Evolutionary conservation across 2,329 filamentous ascomycete species (phyloP), one percentile per base, ranked within the genome.

Genomic region (Fusarium vanettenii): DNA sequence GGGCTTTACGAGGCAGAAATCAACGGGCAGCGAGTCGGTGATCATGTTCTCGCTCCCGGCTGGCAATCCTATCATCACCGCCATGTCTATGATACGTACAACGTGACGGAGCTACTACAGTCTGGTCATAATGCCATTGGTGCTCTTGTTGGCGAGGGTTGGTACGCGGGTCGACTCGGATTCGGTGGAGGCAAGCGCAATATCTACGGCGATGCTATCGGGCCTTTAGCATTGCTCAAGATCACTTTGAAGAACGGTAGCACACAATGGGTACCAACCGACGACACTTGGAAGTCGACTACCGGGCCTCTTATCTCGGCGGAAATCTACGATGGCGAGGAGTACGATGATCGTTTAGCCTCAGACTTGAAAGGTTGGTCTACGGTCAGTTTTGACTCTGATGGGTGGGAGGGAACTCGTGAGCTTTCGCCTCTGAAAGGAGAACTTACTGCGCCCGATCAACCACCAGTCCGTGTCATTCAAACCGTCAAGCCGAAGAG

Each of bases 241-340:
- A 69, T 88, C 8, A 81, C 64, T 0, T 79, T 81, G 84, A 5
- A 81, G 4, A 72, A 79, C 3, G 79, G 82, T 22, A 80, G 78
- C 0, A 73, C 37, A 1, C 20, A 80, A 11, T 76, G 69, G 0
- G 35, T 86, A 1, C 67, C 73, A 0, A 84, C 84, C 1, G 83
- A 86, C 50, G 74, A 80, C 0, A 79, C 76, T 0, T 87, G 86
- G 86, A 77, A 77, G 29, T 80, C 80, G 4, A 79, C 63, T 16
- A 70, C 74, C 6, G 80, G 84, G 0, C 78, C 84, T 5, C 73
- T 84, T 0, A 33, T 81, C 0, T 69, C 71, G 0, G 80, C 81
- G 2, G 85, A 87, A 41, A 84, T 90, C 1, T 89, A 89, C 66
- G 82, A 89, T 70, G 89, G 88, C 13, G 88, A 90, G 64, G 63